Conservation (phyloP, 2,329 filamentous ascomycete species). For the Sclerotinia nivalis region DNA sequence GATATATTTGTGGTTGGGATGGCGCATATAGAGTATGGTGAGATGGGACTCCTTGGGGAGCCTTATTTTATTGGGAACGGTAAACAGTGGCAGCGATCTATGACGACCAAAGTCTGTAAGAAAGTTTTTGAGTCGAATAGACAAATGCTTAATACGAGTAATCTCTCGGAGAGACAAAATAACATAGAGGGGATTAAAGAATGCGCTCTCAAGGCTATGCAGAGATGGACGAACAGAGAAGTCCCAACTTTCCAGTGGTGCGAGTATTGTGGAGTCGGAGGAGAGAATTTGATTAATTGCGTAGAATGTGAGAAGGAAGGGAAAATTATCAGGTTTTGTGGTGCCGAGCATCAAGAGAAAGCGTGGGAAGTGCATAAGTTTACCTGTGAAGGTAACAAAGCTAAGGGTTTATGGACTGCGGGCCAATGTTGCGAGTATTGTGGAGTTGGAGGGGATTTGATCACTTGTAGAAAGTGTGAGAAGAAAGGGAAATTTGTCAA, state of each 20-base stretch:
- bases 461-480: neutral
- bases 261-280: neutral
- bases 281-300: neutral
- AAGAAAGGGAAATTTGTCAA: neutral
- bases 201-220: neutral
- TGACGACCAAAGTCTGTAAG: neutral
- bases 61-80: neutral
- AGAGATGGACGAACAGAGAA: neutral
- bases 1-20: neutral
- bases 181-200: neutral
- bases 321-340: neutral
- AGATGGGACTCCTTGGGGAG: neutral
- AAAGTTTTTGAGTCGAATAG: neutral
- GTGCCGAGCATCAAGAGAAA: neutral
- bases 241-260: neutral
- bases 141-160: no score
- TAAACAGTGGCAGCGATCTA: neutral
- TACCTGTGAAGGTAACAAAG: neutral
- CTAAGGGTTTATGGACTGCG: neutral
- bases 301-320: neutral
- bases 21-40: neutral
- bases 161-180: no score
- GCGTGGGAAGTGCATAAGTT: neutral
- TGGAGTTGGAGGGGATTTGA: neutral
- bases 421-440: neutral